Evolutionary conservation across 2,329 filamentous ascomycete genomes (phyloP).

Genomic region (Exophiala sp.): DNA sequence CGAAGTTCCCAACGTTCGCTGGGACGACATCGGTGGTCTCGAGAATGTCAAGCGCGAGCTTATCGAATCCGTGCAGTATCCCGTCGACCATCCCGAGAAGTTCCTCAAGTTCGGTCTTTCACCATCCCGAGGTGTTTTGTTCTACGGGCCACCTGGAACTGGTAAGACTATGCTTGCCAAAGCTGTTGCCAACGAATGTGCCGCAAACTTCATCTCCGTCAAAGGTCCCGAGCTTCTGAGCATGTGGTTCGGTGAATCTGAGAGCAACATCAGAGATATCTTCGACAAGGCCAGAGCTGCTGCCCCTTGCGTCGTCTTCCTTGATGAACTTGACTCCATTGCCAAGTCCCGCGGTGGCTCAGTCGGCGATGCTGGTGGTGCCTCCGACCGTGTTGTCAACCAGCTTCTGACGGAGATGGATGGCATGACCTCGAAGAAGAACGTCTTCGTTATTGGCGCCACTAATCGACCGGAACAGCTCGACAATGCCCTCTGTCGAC

Average conservation of each 20-base stretch:
- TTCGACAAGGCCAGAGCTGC: conserved; percentile 99
- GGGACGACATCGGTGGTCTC: conserved; percentile 99
- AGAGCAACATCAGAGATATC: conserved; percentile 99
- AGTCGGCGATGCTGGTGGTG: conserved; percentile 90
- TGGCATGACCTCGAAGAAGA: conserved; percentile 99
- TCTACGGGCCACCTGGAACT: conserved; percentile 98
- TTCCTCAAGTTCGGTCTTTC: conserved; percentile 99
- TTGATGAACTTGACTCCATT: conserved; percentile 97
- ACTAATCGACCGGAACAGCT: conserved; percentile 99
- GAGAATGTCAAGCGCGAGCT: conserved; percentile 99
- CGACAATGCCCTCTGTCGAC: conserved; percentile 94
- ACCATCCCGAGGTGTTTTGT: conserved; percentile 94
- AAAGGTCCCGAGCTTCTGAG: conserved; percentile 97
- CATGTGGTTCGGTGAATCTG: conserved; percentile 99
- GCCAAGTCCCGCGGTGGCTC: conserved; percentile 98
- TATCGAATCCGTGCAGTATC: conserved; percentile 97
- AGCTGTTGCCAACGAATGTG: conserved; percentile 97
- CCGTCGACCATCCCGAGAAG: conserved; percentile 97
- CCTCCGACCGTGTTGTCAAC: conserved; percentile 98
- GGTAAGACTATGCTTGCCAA: conserved; percentile 99
- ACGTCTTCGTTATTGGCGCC: conserved; percentile 98
- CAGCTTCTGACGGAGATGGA: conserved; percentile 99
- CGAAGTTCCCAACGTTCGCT: conserved; percentile 97
- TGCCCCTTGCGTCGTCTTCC: conserved; percentile 96
- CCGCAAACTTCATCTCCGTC: conserved; percentile 99